phyloP scores from a whole-genome alignment of 495 filamentous ascomycete genomes.

The Penicilliopsis zonata region DNA sequence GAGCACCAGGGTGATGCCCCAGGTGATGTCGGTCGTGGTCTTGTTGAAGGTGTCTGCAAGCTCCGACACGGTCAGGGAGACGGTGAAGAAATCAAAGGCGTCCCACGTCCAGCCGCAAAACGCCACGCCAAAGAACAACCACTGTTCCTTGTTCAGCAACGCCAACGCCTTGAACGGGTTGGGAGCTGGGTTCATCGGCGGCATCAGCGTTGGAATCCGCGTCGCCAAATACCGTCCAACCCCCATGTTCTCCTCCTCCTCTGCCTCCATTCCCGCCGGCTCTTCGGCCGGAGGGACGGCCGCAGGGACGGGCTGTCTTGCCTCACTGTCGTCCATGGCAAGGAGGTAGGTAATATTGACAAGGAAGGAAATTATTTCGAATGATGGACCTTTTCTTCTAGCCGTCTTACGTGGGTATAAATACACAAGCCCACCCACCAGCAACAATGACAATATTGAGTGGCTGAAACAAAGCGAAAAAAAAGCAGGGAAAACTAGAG shows the following conservation, averaged over 20 bases:
- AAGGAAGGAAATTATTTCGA: too few relatives aligned
- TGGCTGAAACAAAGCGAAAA: too few relatives aligned
- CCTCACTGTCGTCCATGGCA: too few relatives aligned
- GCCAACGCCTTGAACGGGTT: conserved; percentile 64
- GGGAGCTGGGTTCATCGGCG: conserved; percentile 63
- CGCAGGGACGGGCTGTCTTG: too few relatives aligned
- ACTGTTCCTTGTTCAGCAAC: conserved; percentile 64
- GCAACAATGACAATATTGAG: too few relatives aligned
- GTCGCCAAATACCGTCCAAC: conserved; percentile 52
- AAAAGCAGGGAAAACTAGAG: too few relatives aligned
- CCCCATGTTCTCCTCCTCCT: conserved; percentile 38
- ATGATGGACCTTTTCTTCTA: too few relatives aligned
- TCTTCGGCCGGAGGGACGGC: too few relatives aligned
- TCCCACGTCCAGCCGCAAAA: conserved; percentile 76
- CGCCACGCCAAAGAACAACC: conserved; percentile 70
- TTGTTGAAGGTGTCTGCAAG: conserved; percentile 56
- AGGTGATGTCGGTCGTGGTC: conserved; percentile 67
- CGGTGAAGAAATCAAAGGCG: conserved; percentile 87
- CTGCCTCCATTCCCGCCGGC: too few relatives aligned
- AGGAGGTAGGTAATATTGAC: too few relatives aligned
- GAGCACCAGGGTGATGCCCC: conserved; percentile 79
- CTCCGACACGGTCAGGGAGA: conserved; percentile 59
- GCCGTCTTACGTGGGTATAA: too few relatives aligned
- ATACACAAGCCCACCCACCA: too few relatives aligned
- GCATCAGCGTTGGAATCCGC: conserved; percentile 59